A percentile compares a stretch with the other conserved stretches of the same genome.
phyloP scores from a whole-genome alignment of 2,329 filamentous ascomycete species.

The Cercospora nicotianae region DNA sequence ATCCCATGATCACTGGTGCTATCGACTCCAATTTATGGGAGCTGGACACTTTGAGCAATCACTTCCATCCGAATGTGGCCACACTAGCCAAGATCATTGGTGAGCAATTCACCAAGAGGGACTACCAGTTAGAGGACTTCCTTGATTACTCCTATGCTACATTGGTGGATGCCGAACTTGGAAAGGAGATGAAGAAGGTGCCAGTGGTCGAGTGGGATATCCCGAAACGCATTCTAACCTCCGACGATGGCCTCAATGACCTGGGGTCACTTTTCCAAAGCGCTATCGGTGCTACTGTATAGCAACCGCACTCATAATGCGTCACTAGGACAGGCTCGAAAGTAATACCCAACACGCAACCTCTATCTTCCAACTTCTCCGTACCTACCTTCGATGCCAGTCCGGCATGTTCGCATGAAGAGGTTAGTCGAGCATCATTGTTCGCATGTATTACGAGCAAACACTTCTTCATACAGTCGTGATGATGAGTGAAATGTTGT shows the following conservation, averaged over 20 bases:
- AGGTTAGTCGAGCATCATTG: not conserved
- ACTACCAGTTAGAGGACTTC: constrained; percentile 96
- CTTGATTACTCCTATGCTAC: constrained; percentile 89
- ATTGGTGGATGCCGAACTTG: constrained; percentile 80
- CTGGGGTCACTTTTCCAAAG: constrained; percentile 32
- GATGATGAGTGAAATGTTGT: not conserved
- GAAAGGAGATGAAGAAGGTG: constrained; percentile 78
- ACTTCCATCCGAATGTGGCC: constrained; percentile 96
- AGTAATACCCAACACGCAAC: not conserved
- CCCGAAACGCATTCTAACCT: constrained; percentile 74
- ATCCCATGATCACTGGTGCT: constrained; percentile 82
- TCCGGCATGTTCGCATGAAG: not conserved
- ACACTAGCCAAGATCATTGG: constrained; percentile 90
- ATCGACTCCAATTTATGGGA: constrained; percentile 97
- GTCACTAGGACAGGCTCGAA: not conserved
- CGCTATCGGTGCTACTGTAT: constrained; percentile 23
- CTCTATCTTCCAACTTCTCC: not conserved
- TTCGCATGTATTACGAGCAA: not conserved
- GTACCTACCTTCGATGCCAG: not conserved
- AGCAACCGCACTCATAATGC: not conserved
- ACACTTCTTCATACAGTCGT: not conserved
- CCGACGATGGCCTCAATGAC: constrained; percentile 34
- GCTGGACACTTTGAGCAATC: constrained; percentile 81
- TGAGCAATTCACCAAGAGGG: constrained; percentile 94
- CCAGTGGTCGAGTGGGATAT: constrained; percentile 94